Percentiles rank a stretch among this genome's conserved stretches.
phyloP scores from a whole-genome alignment of 2,329 filamentous ascomycete species.

The Lachnellula hyalina region DNA sequence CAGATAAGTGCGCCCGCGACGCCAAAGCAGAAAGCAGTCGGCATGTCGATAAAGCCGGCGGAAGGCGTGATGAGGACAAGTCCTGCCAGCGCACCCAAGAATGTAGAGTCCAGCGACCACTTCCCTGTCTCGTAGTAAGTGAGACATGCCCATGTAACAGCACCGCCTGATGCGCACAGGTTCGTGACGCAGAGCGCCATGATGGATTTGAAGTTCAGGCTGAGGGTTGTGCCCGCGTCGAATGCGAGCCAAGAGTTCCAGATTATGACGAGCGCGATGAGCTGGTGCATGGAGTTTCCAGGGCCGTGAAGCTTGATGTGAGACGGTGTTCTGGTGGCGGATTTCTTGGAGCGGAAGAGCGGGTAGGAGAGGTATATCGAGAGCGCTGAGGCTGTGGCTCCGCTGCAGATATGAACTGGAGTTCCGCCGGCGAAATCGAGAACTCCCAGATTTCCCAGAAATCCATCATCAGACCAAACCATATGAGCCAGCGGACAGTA shows the following conservation, averaged over 20 bases:
- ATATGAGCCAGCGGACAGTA: conserved; percentile 72
- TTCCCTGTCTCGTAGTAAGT: conserved; percentile 80
- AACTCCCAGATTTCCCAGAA: conserved; percentile 62
- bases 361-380: conserved; percentile 69
- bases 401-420: conserved; percentile 69
- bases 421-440: conserved; percentile 73
- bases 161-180: conserved; percentile 61
- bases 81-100: conserved; percentile 82
- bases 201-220: conserved; percentile 78
- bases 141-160: conserved; percentile 24
- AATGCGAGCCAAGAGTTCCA: conserved; percentile 98
- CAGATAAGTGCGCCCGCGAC: conserved; percentile 52
- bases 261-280: conserved; percentile 69
- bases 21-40: conserved; percentile 54
- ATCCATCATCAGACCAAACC: conserved; percentile 72
- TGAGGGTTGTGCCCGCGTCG: conserved; percentile 80
- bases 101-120: conserved; percentile 90
- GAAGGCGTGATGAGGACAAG: conserved; percentile 87
- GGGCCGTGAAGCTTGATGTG: conserved; percentile 59
- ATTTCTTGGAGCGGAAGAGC: conserved; percentile 53
- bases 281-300: conserved; percentile 69
- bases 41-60: conserved; percentile 73
- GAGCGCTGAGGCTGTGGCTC: conserved; percentile 67
- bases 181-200: conserved; percentile 90
- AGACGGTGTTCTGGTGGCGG: conserved; percentile 34